A percentile compares a stretch with the other conserved stretches of the same genome.
Conservation (phyloP, 257 asterid species). For the Solanum peruvianum region DNA sequence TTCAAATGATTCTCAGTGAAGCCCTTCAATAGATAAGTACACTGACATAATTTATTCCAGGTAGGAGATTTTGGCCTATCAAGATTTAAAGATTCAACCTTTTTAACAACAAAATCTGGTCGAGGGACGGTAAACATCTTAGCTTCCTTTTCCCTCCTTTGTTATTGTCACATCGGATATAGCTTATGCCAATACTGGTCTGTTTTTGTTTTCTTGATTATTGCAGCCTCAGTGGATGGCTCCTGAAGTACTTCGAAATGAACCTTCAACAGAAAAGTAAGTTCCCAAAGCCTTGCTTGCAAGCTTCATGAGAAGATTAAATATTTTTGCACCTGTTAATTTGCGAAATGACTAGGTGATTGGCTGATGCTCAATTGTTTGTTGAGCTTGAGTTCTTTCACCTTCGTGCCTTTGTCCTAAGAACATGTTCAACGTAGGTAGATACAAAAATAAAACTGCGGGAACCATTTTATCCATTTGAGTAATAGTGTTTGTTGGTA, state of each 20-base stretch:
- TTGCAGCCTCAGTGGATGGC: constrained; percentile 90
- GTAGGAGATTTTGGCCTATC: constrained; percentile 86
- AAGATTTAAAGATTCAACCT: constrained; percentile 45
- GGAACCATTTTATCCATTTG: background rate
- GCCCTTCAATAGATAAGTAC: background rate
- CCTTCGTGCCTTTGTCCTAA: background rate
- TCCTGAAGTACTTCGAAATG: constrained; percentile 78
- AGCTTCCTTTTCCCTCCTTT: background rate
- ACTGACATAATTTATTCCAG: constrained; percentile 7
- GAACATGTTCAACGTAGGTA: background rate
- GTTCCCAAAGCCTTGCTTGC: background rate
- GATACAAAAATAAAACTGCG: background rate
- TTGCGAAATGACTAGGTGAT: background rate
- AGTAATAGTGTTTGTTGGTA: background rate
- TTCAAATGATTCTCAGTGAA: background rate
- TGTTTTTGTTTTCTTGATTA: background rate
- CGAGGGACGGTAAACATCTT: constrained; percentile 58
- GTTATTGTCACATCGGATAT: background rate
- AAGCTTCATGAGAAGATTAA: background rate
- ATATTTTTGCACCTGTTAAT: background rate
- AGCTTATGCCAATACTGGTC: background rate
- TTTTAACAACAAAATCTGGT: constrained; percentile 49
- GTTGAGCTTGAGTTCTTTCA: background rate
- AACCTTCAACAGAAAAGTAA: constrained; percentile 75
- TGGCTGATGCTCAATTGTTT: background rate